phyloP scores from a whole-genome alignment of 225 moss, liverwort and hornwort species.

The Asterella californica region DNA sequence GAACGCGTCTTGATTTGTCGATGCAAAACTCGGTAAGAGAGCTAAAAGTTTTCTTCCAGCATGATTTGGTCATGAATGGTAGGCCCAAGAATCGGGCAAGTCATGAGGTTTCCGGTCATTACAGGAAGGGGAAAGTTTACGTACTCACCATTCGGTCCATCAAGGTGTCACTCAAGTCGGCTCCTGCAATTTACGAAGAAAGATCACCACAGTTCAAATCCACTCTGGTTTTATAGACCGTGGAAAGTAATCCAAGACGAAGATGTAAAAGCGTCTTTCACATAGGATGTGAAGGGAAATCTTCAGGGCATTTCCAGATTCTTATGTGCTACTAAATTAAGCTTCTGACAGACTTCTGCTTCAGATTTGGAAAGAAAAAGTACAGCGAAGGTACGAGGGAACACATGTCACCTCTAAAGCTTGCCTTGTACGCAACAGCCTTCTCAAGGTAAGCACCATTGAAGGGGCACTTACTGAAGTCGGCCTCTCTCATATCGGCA shows the following conservation, averaged over 20 bases:
- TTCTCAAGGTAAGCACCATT: constrained; percentile 98
- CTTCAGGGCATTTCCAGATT: not conserved
- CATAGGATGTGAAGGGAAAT: not conserved
- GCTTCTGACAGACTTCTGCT: not conserved
- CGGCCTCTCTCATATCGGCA: constrained; percentile 97
- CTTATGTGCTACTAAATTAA: not conserved
- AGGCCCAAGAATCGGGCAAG: too few species aligned
- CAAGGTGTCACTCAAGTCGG: constrained; percentile 96
- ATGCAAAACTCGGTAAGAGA: too few species aligned
- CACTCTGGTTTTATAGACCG: not conserved
- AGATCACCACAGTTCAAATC: not conserved
- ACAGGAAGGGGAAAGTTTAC: not conserved
- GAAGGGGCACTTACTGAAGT: constrained; percentile 96
- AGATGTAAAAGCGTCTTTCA: too few species aligned
- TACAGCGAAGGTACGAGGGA: not conserved
- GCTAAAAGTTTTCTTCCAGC: too few species aligned
- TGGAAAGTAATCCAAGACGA: too few species aligned
- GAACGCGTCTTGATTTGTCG: too few species aligned
- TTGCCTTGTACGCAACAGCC: constrained; percentile 90
- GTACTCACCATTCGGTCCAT: constrained; percentile 98
- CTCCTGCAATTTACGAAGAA: constrained; percentile 51
- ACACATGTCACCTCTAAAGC: constrained; percentile 62
- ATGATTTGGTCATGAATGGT: too few species aligned
- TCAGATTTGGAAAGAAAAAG: not conserved
- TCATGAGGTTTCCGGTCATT: too few species aligned